Evolutionary conservation across 768 basidiomycete species (phyloP).

Genomic region (Amanita rimosa): DNA sequence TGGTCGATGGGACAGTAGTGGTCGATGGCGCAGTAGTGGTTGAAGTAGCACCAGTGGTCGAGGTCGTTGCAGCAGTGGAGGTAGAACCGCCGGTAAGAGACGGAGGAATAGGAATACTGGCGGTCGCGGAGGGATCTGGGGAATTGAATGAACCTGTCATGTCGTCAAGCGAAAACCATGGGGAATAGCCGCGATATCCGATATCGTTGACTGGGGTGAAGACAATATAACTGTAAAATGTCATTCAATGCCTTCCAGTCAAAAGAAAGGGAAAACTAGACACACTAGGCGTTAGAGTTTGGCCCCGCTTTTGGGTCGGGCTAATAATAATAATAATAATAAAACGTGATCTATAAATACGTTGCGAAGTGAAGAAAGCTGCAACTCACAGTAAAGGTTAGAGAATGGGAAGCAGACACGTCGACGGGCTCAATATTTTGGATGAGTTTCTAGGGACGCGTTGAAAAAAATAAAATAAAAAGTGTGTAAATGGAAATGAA

Average conservation of each 20-base stretch:
- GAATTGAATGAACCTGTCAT: conserved; percentile 5
- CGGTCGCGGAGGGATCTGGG: conserved; percentile 1
- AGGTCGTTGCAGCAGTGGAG: background rate
- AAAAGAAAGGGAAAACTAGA: background rate
- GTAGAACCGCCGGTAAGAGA: background rate
- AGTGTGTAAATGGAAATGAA: background rate
- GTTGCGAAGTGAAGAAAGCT: background rate
- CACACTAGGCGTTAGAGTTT: conserved; percentile 4
- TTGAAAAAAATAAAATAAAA: background rate
- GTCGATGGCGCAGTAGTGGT: no score
- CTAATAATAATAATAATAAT: background rate
- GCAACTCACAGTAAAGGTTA: conserved; percentile 2
- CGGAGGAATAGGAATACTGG: background rate
- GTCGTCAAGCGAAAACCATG: conserved; percentile 1
- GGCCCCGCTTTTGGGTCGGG: conserved; percentile 4
- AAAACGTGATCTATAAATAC: background rate
- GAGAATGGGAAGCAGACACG: background rate
- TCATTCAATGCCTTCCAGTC: background rate
- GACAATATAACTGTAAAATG: conserved; percentile 1
- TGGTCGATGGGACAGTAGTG: no score
- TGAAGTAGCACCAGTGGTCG: no score
- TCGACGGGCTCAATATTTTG: conserved; percentile 3
- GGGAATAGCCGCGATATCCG: background rate
- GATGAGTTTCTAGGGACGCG: conserved; percentile 2
- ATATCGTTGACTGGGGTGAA: background rate